Percentiles rank a stretch among this genome's conserved stretches.
Evolutionary conservation across 306 rosid genomes (phyloP).

Genomic region (Alnus glutinosa): DNA sequence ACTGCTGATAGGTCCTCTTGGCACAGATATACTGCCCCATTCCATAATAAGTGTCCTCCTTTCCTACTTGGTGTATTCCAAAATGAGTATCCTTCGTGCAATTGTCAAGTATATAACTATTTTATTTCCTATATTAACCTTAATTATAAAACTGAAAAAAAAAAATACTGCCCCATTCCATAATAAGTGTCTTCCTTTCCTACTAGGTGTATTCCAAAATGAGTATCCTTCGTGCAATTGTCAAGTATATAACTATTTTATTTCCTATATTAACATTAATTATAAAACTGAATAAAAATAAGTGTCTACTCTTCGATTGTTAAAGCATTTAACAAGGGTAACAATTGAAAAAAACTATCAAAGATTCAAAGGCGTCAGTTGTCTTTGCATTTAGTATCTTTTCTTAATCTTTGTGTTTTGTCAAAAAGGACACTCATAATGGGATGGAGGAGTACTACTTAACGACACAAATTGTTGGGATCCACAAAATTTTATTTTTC

Average conservation of each 20-base stretch:
- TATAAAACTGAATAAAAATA: no score
- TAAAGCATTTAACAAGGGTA: neutral
- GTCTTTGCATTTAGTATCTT: neutral
- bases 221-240: neutral
- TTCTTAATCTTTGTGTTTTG: neutral
- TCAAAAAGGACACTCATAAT: neutral
- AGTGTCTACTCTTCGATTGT: neutral
- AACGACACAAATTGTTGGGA: neutral
- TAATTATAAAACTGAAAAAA: neutral
- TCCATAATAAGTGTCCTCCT: neutral
- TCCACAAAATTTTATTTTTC: neutral
- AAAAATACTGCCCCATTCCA: neutral
- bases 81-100: neutral
- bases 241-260: neutral
- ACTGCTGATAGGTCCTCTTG: neutral
- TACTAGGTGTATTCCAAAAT: neutral
- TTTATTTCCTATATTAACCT: neutral
- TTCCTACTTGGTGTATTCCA: neutral
- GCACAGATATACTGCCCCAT: neutral
- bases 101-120: neutral
- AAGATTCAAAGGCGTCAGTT: neutral
- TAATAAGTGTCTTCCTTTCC: neutral
- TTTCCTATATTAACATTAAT: neutral
- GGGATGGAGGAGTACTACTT: neutral
- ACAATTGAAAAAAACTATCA: neutral